Conservation (phyloP, 1,284 basidiomycete species). For the Moniliophthora roreri region DNA sequence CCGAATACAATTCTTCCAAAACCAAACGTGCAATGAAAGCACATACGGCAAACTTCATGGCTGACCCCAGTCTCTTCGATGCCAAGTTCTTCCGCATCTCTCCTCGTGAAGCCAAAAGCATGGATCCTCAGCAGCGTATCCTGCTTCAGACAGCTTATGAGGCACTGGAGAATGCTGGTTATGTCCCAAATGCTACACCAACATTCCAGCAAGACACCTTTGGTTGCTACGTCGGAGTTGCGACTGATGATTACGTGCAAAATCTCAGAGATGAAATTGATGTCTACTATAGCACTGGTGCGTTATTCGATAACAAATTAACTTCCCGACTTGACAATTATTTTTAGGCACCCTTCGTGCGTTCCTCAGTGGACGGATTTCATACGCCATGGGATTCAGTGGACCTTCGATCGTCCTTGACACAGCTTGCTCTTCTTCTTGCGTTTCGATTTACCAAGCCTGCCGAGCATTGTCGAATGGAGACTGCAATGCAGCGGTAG, state of each 20-base stretch:
- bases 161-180: conserved; percentile 69
- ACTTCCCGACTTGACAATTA: conserved; percentile 5
- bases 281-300: conserved; percentile 70
- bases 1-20: conserved; percentile 33
- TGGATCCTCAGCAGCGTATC: conserved; percentile 74
- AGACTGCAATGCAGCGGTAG: conserved; percentile 67
- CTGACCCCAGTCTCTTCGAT: conserved; percentile 58
- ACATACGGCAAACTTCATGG: conserved; percentile 62
- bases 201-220: conserved; percentile 51
- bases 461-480: conserved; percentile 57
- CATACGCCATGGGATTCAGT: conserved; percentile 63
- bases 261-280: conserved; percentile 63
- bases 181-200: conserved; percentile 55
- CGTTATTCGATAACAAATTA: no score
- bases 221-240: conserved; percentile 64
- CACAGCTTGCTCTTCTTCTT: conserved; percentile 71
- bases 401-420: conserved; percentile 71
- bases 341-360: conserved; percentile 60
- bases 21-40: conserved; percentile 45
- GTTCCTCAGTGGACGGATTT: conserved; percentile 69
- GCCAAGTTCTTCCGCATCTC: conserved; percentile 69
- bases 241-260: conserved; percentile 66
- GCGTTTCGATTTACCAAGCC: conserved; percentile 67
- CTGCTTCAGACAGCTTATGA: conserved; percentile 64
- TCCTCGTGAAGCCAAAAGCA: conserved; percentile 67